A percentile compares a stretch with the other conserved stretches of the same genome.
Evolutionary conservation across 2,329 filamentous ascomycete species (phyloP).

Genomic region (Exutisphaerella laricina): DNA sequence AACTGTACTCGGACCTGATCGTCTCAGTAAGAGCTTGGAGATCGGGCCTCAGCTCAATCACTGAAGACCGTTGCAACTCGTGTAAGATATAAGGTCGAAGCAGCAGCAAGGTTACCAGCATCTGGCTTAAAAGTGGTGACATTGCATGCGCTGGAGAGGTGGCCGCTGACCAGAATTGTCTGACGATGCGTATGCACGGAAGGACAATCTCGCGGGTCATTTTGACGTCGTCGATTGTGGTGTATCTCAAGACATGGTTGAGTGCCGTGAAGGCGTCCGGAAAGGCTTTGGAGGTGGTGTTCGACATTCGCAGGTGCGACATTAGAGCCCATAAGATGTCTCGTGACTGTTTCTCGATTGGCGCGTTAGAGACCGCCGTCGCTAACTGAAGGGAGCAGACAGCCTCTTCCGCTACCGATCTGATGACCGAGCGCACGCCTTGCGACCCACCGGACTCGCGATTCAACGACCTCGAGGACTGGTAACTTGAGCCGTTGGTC

Average conservation of each 20-base stretch:
- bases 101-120: constrained; percentile 66
- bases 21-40: constrained; percentile 63
- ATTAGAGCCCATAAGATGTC: constrained; percentile 25
- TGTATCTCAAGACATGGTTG: constrained; percentile 62
- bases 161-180: constrained; percentile 59
- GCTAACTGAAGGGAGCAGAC: constrained; percentile 26
- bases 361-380: constrained; percentile 29
- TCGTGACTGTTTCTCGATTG: constrained; percentile 18
- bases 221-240: constrained; percentile 61
- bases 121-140: constrained; percentile 60
- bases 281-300: constrained; percentile 44
- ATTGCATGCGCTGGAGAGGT: constrained; percentile 6
- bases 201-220: constrained; percentile 57
- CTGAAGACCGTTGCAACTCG: constrained; percentile 19
- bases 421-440: constrained; percentile 12
- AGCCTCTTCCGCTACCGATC: constrained; percentile 30
- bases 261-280: constrained; percentile 69
- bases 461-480: constrained; percentile 21
- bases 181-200: constrained; percentile 64
- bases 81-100: constrained; percentile 42
- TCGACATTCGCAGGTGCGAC: constrained; percentile 49
- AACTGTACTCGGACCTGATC: constrained; percentile 73
- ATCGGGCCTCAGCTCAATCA: constrained; percentile 22
- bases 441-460: constrained; percentile 26
- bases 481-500: constrained; percentile 20